Evolutionary conservation across 768 basidiomycete species (phyloP).

Genomic region (Tremella mesenterica): DNA sequence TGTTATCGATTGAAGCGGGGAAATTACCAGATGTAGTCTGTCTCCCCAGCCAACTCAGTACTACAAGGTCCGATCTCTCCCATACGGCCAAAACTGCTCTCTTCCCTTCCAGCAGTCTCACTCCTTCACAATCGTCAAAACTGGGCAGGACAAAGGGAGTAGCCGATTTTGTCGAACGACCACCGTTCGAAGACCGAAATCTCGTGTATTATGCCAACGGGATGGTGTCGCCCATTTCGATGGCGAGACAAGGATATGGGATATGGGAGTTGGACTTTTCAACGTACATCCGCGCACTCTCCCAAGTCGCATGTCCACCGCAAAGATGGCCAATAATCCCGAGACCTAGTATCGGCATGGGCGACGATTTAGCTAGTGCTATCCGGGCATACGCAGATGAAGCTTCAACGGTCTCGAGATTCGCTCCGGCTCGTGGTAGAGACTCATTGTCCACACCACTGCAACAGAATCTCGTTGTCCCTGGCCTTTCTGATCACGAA

Average conservation of each 20-base stretch:
- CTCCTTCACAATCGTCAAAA: background rate
- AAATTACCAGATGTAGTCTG: background rate
- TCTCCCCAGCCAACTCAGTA: too few species aligned
- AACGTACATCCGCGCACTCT: conserved; percentile 22
- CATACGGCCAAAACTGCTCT: too few species aligned
- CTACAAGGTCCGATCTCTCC: too few species aligned
- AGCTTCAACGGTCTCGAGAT: background rate
- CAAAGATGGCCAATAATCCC: background rate
- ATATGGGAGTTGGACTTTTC: conserved; percentile 37
- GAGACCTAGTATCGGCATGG: background rate
- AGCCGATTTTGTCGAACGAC: conserved; percentile 26
- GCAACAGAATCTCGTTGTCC: background rate
- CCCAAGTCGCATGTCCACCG: background rate
- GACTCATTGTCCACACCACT: background rate
- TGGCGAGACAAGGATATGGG: conserved; percentile 32
- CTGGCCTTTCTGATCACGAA: background rate
- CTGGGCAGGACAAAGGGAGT: conserved; percentile 18
- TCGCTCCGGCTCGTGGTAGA: background rate
- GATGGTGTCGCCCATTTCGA: conserved; percentile 21
- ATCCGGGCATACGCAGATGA: background rate
- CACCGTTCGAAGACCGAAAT: conserved; percentile 33
- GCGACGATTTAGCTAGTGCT: background rate
- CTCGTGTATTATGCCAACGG: conserved; percentile 28
- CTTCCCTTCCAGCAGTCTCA: background rate
- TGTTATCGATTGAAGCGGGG: conserved; percentile 15